Base-by-base conservation (phyloP, 805 yeast species). In the Wickerhamiella lipophila region DNA sequence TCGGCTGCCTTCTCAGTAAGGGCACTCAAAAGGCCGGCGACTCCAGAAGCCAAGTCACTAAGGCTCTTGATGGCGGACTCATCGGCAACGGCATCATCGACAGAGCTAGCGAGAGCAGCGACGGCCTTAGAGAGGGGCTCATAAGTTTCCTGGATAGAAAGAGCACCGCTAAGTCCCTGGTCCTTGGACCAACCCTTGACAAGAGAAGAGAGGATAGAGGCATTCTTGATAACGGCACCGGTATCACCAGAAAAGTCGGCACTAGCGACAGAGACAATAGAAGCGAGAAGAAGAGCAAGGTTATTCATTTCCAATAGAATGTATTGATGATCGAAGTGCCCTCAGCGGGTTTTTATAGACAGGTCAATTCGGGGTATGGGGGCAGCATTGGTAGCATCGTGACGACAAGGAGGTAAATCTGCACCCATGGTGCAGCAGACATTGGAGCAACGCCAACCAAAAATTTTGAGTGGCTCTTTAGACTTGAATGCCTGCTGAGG, bases 151-250 rank as follows among this genome's bases (percentile, higher is more conserved):
- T 59, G 62, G 51, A 59, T 58, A 21, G 46, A 47, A n/a, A 59
- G 57, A 23, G 62, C 62, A 25, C 54, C 59, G 13, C 9, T 12
- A 15, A 59, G 50, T 16, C 63, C 63, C 29, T 27, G 38, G 25
- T 49, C 48, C 12, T 52, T 42, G 47, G 40, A 25, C 54, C 53
- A 55, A 32, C 38, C 50, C 27, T 23, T 19, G 46, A 55, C 56
- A 26, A 36, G 48, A 27, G 48, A 26, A 2, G 47, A 39, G 9
- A 53, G 52, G 29, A 18, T 42, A 42, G 32, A 35, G 46, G 52
- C 46, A 59, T 76, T 72, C 16, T 73, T 79, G 1, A 67, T 72
- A 16, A 44, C 51, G 23, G 49, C 40, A 21, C 26, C 16, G 25
- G 42, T 42, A 34, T 47, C 46, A 18, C 30, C 51, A 16, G 25